Evolutionary conservation across 2,329 filamentous ascomycete species (phyloP), one percentile per base, ranked within the genome.

Genomic region (Colletotrichum spaethianum): DNA sequence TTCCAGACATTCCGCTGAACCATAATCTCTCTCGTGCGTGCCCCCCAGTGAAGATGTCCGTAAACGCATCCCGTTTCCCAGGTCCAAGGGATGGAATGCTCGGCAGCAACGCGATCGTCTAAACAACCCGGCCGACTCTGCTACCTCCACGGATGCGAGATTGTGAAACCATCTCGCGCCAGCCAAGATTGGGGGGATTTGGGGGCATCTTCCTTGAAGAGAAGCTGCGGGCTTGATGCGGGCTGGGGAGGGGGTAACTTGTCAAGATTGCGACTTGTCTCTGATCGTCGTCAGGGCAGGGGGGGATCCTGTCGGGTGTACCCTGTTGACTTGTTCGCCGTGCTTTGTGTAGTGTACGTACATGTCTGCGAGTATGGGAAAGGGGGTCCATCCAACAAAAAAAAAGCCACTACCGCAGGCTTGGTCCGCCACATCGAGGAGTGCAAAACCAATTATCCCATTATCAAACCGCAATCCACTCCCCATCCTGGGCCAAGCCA

Each of bases 261-360:
- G 59, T 63, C 69, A 68, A 72, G 65, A 72, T 72, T 72, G 59
- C 26, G 69, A 72, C 65, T 60, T 64, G 69, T 69, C 65, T 64
- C 65, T 69, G 69, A 72, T 72, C 69, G 69, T 63, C 69, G 69
- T 63, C 69, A 60, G 59, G 53, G 31, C 69, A 69, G 46, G 65
- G 65, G 56, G 9, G 28, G n/a, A 20, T 12, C 23, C 44, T 12
- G 50, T 65, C 56, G 14, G 11, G 16, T 36, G 42, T 20, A 9
- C 38, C 23, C 14, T 50, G 20, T 40, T n/a, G 6, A n/a, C 38
- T 31, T 31, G 7, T 59, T 57, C 23, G 55, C 36, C 7, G 33
- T 26, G 6, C 20, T 36, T 31, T 65, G n/a, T n/a, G n/a, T n/a
- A n/a, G n/a, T n/a, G n/a, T n/a, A n/a, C n/a, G n/a, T n/a, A n/a